Conservation (phyloP, 306 rosid species). For the Sophora flavescens region DNA sequence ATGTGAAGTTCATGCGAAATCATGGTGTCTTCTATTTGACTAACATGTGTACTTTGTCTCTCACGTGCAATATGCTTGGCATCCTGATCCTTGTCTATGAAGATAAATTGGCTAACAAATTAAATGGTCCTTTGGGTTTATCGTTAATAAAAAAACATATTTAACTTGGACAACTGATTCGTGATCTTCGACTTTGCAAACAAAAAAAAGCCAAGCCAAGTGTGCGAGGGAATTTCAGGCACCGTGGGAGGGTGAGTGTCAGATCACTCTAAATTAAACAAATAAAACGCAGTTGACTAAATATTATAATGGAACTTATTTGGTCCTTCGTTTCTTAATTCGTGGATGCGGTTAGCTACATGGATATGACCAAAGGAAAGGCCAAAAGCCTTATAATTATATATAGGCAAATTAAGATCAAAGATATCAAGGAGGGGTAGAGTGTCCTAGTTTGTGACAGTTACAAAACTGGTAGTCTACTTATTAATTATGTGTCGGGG, state of each 20-base stretch:
- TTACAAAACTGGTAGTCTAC: not conserved
- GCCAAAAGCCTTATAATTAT: slow-evolving; percentile 2
- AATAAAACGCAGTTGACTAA: slow-evolving; percentile 55
- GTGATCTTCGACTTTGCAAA: not conserved
- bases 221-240: not conserved
- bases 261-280: slow-evolving; percentile 12
- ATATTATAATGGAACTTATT: slow-evolving; percentile 29
- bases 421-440: not conserved
- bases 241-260: not conserved
- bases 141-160: not conserved
- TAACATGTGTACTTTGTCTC: slow-evolving; percentile 49
- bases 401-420: not conserved
- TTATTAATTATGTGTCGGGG: not conserved
- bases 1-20: slow-evolving; percentile 55
- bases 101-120: not conserved
- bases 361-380: slow-evolving; percentile 37
- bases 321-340: not conserved
- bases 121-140: not conserved
- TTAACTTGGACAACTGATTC: not conserved
- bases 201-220: not conserved
- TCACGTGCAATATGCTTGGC: slow-evolving; percentile 47
- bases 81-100: not conserved
- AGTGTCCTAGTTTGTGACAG: not conserved
- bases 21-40: slow-evolving; percentile 54
- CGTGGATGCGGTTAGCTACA: slow-evolving; percentile 46